phyloP scores from a whole-genome alignment of 2,329 filamentous ascomycete genomes.

The Aspergillus brasiliensis region DNA sequence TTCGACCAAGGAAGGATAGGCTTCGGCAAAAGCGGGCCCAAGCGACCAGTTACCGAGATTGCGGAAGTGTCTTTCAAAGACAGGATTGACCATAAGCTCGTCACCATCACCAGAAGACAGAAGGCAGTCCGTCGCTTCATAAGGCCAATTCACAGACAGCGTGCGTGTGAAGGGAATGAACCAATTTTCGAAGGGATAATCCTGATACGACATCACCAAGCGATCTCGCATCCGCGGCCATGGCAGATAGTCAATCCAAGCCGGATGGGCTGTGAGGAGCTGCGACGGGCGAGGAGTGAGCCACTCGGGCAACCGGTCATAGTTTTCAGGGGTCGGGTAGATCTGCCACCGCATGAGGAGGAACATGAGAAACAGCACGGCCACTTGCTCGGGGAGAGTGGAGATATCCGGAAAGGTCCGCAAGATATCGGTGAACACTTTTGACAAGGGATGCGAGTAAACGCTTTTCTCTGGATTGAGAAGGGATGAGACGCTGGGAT shows the following conservation, averaged over 20 bases:
- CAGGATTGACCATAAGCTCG: conserved; percentile 78
- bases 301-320: conserved; percentile 75
- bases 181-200: conserved; percentile 75
- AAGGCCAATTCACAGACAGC: conserved; percentile 80
- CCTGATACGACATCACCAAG: conserved; percentile 56
- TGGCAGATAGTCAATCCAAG: conserved; percentile 80
- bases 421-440: conserved; percentile 82
- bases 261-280: conserved; percentile 67
- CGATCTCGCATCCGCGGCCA: conserved; percentile 76
- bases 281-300: conserved; percentile 68
- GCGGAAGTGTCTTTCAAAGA: conserved; percentile 78
- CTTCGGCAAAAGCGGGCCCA: conserved; percentile 66
- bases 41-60: conserved; percentile 80
- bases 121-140: conserved; percentile 71
- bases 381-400: conserved; percentile 78
- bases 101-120: conserved; percentile 55
- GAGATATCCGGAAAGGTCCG: conserved; percentile 79
- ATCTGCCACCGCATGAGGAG: conserved; percentile 84
- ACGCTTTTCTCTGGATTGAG: conserved; percentile 68
- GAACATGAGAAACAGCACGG: conserved; percentile 84
- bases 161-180: conserved; percentile 80
- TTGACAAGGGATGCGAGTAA: conserved; percentile 75
- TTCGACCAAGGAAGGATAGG: conserved; percentile 61
- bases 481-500: conserved; percentile 77
- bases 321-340: conserved; percentile 75